Evolutionary conservation across 495 filamentous ascomycete genomes (phyloP).

Genomic region (Chaetomium fimeti): DNA sequence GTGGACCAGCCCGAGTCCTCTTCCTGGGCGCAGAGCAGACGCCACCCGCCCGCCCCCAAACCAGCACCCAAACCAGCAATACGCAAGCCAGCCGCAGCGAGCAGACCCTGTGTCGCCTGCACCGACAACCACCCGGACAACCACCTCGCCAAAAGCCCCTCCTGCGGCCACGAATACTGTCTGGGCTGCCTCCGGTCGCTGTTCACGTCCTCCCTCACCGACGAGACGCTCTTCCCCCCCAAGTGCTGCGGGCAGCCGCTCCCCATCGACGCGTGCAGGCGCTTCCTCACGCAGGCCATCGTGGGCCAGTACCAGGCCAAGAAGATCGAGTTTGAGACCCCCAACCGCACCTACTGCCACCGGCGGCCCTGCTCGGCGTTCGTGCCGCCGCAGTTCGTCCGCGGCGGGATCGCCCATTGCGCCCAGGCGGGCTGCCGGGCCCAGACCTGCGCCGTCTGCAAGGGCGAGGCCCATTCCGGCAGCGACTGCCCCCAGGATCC

Average conservation of each 20-base stretch:
- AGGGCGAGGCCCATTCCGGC: conserved; percentile 40
- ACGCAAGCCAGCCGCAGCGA: neutral
- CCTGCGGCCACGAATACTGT: conserved; percentile 49
- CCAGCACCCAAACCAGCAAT: neutral
- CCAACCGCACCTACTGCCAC: conserved; percentile 52
- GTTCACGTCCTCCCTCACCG: conserved; percentile 42
- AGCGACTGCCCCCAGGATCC: conserved; percentile 44
- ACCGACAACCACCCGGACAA: conserved; percentile 17
- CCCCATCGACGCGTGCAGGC: conserved; percentile 32
- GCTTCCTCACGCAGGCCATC: conserved; percentile 36
- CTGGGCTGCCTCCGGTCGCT: conserved; percentile 42
- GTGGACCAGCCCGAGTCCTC: neutral
- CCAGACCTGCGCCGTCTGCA: conserved; percentile 51
- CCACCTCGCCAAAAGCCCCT: conserved; percentile 29
- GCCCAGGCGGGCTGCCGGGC: conserved; percentile 30
- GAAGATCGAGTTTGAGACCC: conserved; percentile 46
- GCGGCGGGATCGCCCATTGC: conserved; percentile 43
- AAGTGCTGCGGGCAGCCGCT: conserved; percentile 50
- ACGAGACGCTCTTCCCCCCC: conserved; percentile 55
- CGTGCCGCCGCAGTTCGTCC: conserved; percentile 38
- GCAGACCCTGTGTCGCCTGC: neutral
- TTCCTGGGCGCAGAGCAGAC: conserved; percentile 22
- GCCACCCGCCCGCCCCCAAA: neutral
- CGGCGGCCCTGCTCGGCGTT: conserved; percentile 45
- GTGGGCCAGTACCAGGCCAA: conserved; percentile 40